phyloP scores from a whole-genome alignment of 139 green algal species.

The Mesostigma viride region DNA sequence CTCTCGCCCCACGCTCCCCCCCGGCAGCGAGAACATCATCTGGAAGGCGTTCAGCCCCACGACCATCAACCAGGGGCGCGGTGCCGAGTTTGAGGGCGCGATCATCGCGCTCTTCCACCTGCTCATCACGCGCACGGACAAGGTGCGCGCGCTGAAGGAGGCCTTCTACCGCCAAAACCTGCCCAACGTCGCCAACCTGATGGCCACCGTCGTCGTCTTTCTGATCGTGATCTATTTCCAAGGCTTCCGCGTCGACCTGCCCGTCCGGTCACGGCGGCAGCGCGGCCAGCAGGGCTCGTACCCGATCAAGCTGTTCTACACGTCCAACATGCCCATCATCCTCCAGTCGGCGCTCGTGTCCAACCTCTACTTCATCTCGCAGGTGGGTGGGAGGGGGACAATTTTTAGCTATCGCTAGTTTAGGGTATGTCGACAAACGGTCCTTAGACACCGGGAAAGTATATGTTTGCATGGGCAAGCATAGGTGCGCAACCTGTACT shows the following conservation, averaged over 20 bases:
- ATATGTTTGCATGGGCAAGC: too few relatives aligned
- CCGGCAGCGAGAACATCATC: conserved; percentile 86
- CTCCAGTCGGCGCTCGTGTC: conserved; percentile 94
- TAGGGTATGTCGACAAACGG: too few relatives aligned
- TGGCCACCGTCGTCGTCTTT: conserved; percentile 93
- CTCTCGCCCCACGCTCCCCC: too few relatives aligned
- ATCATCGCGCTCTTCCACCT: conserved; percentile 96
- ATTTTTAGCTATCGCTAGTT: neutral
- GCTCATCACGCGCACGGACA: conserved; percentile 84
- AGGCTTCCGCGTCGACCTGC: conserved; percentile 96
- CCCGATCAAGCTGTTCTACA: conserved; percentile 99
- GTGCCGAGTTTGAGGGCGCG: conserved; percentile 95
- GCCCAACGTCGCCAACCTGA: conserved; percentile 93
- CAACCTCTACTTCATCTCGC: conserved; percentile 99
- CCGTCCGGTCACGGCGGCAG: conserved; percentile 81
- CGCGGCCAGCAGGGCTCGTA: conserved; percentile 76
- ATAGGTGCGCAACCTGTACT: too few relatives aligned
- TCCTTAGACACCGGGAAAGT: too few relatives aligned
- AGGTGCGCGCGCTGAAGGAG: conserved; percentile 81
- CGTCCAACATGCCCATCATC: conserved; percentile 99
- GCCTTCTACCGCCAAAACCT: conserved; percentile 95
- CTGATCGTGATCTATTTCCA: conserved; percentile 98
- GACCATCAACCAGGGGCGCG: conserved; percentile 65
- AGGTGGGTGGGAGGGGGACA: conserved; percentile 13
- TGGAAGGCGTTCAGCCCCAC: conserved; percentile 96